phyloP scores from a whole-genome alignment of 306 rosid genomes.

The Canavalia ensiformis region DNA sequence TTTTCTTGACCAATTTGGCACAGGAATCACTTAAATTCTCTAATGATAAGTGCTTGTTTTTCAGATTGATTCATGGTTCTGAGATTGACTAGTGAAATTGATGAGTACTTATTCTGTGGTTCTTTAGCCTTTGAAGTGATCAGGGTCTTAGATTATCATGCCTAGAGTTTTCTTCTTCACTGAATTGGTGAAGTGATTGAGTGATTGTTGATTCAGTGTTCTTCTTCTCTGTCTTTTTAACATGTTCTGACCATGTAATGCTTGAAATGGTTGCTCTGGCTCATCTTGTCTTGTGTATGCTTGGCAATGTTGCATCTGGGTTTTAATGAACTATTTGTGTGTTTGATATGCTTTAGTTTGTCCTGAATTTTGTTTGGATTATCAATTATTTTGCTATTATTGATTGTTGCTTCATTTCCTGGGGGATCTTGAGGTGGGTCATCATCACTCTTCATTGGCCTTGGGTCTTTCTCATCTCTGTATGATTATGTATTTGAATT shows the following conservation, averaged over 20 bases:
- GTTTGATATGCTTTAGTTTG: slow-evolving; percentile 36
- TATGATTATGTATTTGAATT: slow-evolving; percentile 28
- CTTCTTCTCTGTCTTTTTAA: background rate
- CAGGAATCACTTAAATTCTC: slow-evolving; percentile 25
- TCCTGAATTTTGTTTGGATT: slow-evolving; percentile 27
- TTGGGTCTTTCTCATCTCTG: slow-evolving; percentile 20
- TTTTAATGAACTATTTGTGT: slow-evolving; percentile 33
- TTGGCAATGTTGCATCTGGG: slow-evolving; percentile 37
- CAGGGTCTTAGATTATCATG: slow-evolving; percentile 15
- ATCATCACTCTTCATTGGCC: slow-evolving; percentile 7
- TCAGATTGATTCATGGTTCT: slow-evolving; percentile 38
- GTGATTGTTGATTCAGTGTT: slow-evolving; percentile 41
- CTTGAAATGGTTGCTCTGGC: slow-evolving; percentile 40
- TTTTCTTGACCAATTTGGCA: slow-evolving; percentile 38
- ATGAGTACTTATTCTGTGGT: slow-evolving; percentile 10
- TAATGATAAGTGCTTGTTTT: slow-evolving; percentile 40
- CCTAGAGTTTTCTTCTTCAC: slow-evolving; percentile 33
- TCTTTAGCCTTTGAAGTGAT: slow-evolving; percentile 30
- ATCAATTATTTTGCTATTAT: slow-evolving; percentile 9
- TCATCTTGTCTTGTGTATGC: background rate
- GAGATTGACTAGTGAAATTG: slow-evolving; percentile 31
- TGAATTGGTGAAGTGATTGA: slow-evolving; percentile 3
- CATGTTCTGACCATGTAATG: slow-evolving; percentile 32
- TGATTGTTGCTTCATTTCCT: slow-evolving; percentile 25
- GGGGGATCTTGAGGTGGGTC: slow-evolving; percentile 18